These are phyloP conservation scores for Biancaea sappan DNA, from an alignment of 306 rosid genomes.

Conservation along the genomic window DNA sequence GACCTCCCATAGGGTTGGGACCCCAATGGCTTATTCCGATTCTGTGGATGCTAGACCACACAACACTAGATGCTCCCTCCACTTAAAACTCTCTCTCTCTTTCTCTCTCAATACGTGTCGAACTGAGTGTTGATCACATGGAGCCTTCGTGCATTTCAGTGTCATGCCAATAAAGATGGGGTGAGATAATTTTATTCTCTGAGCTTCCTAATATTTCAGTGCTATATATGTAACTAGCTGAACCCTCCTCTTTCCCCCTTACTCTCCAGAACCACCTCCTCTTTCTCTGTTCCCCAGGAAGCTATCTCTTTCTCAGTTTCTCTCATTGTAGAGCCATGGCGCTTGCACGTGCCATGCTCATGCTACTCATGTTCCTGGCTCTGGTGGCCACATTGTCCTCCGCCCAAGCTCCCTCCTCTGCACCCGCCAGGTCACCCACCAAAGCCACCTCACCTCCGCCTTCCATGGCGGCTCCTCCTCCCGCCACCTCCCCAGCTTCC, in stretches of 20 bases:
- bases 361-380: slow-evolving; percentile 38
- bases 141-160: slow-evolving; percentile 30
- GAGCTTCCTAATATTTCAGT: neutral
- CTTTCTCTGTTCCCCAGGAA: neutral
- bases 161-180: neutral
- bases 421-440: slow-evolving; percentile 37
- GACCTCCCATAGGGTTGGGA: too few species aligned
- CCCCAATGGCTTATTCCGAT: neutral
- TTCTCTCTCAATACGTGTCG: slow-evolving; percentile 26
- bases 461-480: neutral
- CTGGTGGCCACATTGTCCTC: slow-evolving; percentile 41
- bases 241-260: too few species aligned
- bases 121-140: neutral
- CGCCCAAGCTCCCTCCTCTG: slow-evolving; percentile 41
- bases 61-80: neutral
- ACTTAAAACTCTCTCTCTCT: neutral
- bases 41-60: neutral
- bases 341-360: slow-evolving; percentile 43
- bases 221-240: slow-evolving; percentile 37
- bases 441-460: neutral
- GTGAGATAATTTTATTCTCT: neutral
- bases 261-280: too few species aligned
- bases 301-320: neutral
- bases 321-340: slow-evolving; percentile 40
- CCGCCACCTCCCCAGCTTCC: slow-evolving; percentile 17